Evolutionary conservation across 2,329 filamentous ascomycete genomes (phyloP), one percentile per base, ranked within the genome.

Genomic region (Penicillium sp.): DNA sequence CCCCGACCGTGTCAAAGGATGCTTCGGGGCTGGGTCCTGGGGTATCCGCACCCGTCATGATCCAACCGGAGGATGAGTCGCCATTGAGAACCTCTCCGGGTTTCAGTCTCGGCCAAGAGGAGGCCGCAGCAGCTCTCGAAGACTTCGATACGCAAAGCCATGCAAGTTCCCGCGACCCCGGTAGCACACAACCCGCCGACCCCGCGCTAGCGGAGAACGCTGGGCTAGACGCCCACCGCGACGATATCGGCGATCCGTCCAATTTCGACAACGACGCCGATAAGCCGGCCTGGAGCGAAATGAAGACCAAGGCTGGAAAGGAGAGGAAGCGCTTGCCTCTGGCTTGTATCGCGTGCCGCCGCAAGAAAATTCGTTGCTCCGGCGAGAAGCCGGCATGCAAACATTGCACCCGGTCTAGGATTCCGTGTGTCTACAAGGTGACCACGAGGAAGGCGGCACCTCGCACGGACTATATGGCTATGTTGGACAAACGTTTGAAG

Each of bases 331-430:
- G 94, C 41, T 77, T 99, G 32, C 94, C 94, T 2, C 79, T 97
- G 48, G 94, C 94, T 14, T 99, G 94, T 71, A 97, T 97, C 66
- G 92, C 92, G 36, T 99, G 94, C 69, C 85, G 94, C 32, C 84
- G 94, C 67, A 99, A 99, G 78, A 99, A 99, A 79, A 97, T 99
- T 59, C 87, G 93, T 49, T 99, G 94, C 72, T 97, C 93, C 0
- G 94, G 94, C 54, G 94, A 97, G 78, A 97, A 97, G 74, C 94
- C 94, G 3, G 90, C 92, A 0, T 99, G 94, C 80, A 97, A 96
- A 73, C 94, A 97, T 75, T 97, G 94, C 70, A 81, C 95, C 55
- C 85, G 92, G 53, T 96, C 93, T 48, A 85, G 93, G 41, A 95
- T 96, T 63, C 93, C 93, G 1, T 99, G 94, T 71, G 92, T 97